Base-by-base conservation (phyloP, 2,329 filamentous ascomycete genomes). In the Grosmannia serpens region DNA sequence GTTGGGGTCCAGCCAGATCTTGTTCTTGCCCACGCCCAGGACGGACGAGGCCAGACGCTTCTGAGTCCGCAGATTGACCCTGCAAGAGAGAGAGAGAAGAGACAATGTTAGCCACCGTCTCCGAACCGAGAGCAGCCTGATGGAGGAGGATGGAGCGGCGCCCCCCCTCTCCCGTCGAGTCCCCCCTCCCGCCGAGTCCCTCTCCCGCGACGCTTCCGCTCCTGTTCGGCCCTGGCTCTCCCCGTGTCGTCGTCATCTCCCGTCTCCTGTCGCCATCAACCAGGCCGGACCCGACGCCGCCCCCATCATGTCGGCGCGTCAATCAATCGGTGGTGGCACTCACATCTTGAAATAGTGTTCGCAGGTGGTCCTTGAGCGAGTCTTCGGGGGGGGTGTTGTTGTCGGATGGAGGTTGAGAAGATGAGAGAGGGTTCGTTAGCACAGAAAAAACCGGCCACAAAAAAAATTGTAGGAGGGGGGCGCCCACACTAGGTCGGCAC, bases 1-100 rank as follows among this genome's bases (percentile, higher is more conserved):
- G 78, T 95, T 97, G 79, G 94, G 94, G 81, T 99, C 94, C 77
- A 99, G 91, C 94, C 94, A 99, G 82, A 99, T 95, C 89, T 99
- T 99, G 87, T 92, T 89, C 89, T 99, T 87, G 77, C 94, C 94
- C 83, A 90, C 95, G 85, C 91, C 91, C 78, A 96, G 89, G 78
- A 99, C 94, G 80, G 92, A 89, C 75, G 94, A 90, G 78, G 94
- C 94, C 74, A 99, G 91, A 83, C 95, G 92, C 88, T 99, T 99
- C 87, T 99, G 95, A 79, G 94, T 97, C 80, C 87, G 88, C 80
- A 99, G 88, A 79, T 97, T 97, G 88, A 96, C 91, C 94, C 94
- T 99, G 76, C 70, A 69, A 10, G 20, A n/a, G 33, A 31, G 24
- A 33, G 49, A 49, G n/a, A 50, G 50, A 67, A 78, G 77, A 15